Conservation (phyloP, 495 filamentous ascomycete genomes). For the Penicillium bialowiezense region DNA sequence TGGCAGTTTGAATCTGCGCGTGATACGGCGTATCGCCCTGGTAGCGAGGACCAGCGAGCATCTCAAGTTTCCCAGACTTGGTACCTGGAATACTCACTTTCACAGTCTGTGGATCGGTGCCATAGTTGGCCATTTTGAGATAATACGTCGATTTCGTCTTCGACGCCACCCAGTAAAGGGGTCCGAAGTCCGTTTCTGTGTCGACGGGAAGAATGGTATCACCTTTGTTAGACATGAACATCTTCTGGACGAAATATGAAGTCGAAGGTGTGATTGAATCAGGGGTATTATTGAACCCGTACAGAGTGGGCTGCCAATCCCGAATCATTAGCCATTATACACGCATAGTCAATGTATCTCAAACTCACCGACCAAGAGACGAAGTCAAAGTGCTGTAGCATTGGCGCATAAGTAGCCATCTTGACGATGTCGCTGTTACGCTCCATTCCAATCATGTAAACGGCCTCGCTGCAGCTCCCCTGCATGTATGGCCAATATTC, state of each 20-base stretch:
- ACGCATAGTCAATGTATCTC: neutral
- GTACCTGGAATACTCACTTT: slow-evolving; percentile 25
- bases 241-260: slow-evolving; percentile 40
- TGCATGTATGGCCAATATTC: slow-evolving; percentile 47
- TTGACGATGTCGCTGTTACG: slow-evolving; percentile 58
- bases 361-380: slow-evolving; percentile 39
- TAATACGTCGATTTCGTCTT: slow-evolving; percentile 29
- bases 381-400: slow-evolving; percentile 44
- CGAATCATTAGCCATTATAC: neutral
- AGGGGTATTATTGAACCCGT: slow-evolving; percentile 46
- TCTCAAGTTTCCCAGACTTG: slow-evolving; percentile 22
- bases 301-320: slow-evolving; percentile 28
- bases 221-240: slow-evolving; percentile 52
- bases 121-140: slow-evolving; percentile 36
- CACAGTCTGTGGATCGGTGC: slow-evolving; percentile 19
- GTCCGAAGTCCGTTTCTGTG: slow-evolving; percentile 41
- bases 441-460: slow-evolving; percentile 66
- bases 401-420: slow-evolving; percentile 51
- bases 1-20: slow-evolving; percentile 15
- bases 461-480: slow-evolving; percentile 61
- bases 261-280: slow-evolving; percentile 36
- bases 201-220: slow-evolving; percentile 52
- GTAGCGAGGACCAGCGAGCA: slow-evolving; percentile 21
- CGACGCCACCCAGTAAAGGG: slow-evolving; percentile 59
- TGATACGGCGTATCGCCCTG: slow-evolving; percentile 23